Conservation (phyloP, 257 asterid genomes). For the Forsythia suspensa region DNA sequence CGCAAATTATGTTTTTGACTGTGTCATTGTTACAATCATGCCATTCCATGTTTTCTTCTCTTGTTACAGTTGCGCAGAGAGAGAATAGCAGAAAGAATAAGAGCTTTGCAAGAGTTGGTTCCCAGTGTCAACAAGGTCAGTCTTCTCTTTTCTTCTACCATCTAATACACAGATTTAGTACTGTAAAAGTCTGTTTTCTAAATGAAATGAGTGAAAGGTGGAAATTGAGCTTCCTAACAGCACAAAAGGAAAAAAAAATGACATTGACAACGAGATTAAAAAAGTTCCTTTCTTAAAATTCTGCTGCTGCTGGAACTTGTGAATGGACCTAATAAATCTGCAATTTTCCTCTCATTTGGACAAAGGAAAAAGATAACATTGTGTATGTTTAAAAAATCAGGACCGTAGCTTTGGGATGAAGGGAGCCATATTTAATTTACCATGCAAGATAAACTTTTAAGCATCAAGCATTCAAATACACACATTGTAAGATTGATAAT, state of each 20-base stretch:
- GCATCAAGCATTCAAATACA: background rate
- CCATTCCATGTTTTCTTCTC: conserved; percentile 6
- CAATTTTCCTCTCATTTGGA: background rate
- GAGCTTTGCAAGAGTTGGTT: conserved; percentile 97
- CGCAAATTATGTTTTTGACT: background rate
- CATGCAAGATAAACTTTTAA: background rate
- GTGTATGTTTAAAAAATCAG: background rate
- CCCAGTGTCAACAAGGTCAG: conserved; percentile 96
- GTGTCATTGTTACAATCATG: background rate
- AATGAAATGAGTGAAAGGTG: background rate
- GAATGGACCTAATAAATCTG: background rate
- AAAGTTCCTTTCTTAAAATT: background rate
- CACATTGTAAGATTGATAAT: background rate
- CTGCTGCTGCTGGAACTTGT: background rate
- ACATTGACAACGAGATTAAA: background rate
- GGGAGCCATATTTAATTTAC: background rate
- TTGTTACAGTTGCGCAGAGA: conserved; percentile 79
- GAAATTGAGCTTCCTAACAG: background rate
- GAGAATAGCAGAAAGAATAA: conserved; percentile 91
- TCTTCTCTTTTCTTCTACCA: conserved; percentile 15
- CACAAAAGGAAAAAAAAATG: background rate
- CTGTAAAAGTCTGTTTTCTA: background rate
- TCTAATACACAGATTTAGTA: background rate
- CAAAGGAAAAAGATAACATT: background rate
- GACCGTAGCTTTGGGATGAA: background rate